Evolutionary conservation across 139 green algal genomes (phyloP).

Genomic region (Tetradesmus obliquus): DNA sequence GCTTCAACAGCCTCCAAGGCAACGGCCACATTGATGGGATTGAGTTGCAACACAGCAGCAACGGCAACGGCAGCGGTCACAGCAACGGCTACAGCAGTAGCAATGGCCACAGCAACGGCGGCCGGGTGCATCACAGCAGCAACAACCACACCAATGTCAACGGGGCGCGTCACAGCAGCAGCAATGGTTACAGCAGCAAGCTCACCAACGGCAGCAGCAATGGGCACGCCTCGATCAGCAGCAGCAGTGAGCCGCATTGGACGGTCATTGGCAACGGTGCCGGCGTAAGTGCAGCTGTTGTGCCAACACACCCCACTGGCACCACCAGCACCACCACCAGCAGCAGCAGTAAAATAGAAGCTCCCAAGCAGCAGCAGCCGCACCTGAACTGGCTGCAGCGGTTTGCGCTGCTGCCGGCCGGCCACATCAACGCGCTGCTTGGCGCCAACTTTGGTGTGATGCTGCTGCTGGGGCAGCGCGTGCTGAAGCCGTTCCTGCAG

Average conservation of each 20-base stretch:
- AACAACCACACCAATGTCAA: not conserved
- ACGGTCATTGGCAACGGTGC: not conserved
- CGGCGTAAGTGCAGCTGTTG: not conserved
- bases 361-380: slow-evolving; percentile 22
- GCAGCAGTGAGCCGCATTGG: not conserved
- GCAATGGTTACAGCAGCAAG: not conserved
- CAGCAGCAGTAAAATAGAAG: not conserved
- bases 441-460: slow-evolving; percentile 79
- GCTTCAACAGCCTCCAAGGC: too few relatives aligned
- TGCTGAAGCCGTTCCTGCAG: slow-evolving; percentile 63
- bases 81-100: not conserved
- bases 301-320: not conserved
- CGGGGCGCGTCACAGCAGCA: not conserved
- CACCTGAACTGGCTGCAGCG: not conserved
- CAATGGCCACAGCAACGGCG: not conserved
- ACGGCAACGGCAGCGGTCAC: not conserved
- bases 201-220: not conserved
- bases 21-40: too few relatives aligned
- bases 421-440: slow-evolving; percentile 80
- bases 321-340: not conserved
- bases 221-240: not conserved
- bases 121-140: not conserved
- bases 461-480: slow-evolving; percentile 64
- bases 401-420: slow-evolving; percentile 53
- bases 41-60: too few relatives aligned